Base-by-base conservation (phyloP, 1,139 yeast species). In the Tardiomyces blankii region DNA sequence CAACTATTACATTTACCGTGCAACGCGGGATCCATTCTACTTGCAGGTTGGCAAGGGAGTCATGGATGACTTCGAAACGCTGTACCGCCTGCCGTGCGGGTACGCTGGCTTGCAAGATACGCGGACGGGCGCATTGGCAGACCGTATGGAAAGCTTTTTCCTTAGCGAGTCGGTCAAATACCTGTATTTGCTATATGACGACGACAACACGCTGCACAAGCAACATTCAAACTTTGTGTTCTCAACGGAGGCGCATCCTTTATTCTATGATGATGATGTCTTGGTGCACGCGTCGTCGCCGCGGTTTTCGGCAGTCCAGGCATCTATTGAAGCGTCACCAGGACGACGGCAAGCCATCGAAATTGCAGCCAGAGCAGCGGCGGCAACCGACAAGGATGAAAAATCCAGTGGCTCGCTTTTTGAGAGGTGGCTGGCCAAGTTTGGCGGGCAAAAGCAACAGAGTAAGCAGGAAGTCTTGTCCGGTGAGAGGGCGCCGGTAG, bases 191-290 rank as follows among this genome's bases (percentile, higher is more conserved):
- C 64, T 88, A 43, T 88, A 88, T 65, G 94, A 87, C 58, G 79
- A 73, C 12, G 70, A 70, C 6, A 78, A 87, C 58, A 74, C 73
- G 25, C 58, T 78, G 19, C 78, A 82, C 53, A 70, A 62, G 42
- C 64, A 66, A 7, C 67, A 69, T 62, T 75, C 77, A 41, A 82
- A 80, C 54, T 73, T 82, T 65, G 70, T 89, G 1, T 89, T 88
- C 56, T 83, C 95, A 11, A 89, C 97, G 0, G 97, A 89, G 58
- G 97, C 93, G 0, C 97, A 89, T 61, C 96, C 96, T 2, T 60
- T 88, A 49, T 87, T 95, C 95, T 70, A 74, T 47, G 65, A 65
- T 48, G 51, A 60, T 2, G 46, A 54, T 7, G 49, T 68, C 3
- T 14, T 58, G 27, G 43, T 51, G 21, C 48, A 54, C 35, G 57